Conservation (phyloP, 768 basidiomycete species). For the Tricholoma sp. region DNA sequence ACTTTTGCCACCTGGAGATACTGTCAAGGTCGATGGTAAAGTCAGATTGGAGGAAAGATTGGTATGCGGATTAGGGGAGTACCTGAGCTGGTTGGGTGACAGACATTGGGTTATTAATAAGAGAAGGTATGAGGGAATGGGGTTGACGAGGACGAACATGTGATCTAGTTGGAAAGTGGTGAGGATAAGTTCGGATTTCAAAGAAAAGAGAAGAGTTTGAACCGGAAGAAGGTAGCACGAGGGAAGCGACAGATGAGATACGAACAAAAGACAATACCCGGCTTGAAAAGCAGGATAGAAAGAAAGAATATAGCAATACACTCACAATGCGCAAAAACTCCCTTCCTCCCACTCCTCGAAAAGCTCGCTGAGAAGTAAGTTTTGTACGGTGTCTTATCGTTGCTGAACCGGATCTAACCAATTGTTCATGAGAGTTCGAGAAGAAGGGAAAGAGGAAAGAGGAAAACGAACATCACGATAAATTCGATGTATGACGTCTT, state of each 20-base stretch:
- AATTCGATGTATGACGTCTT: conserved; percentile 89
- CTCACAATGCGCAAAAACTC: conserved; percentile 84
- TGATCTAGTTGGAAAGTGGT: conserved; percentile 43
- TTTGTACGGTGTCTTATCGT: conserved; percentile 97
- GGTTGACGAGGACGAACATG: conserved; percentile 34
- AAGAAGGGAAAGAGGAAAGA: not conserved
- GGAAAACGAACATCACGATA: conserved; percentile 74
- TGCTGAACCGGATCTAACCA: conserved; percentile 77
- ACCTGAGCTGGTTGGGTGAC: conserved; percentile 6
- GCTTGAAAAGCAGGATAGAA: not conserved
- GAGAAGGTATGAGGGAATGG: not conserved
- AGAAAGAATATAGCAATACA: conserved; percentile 8
- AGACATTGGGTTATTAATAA: not conserved
- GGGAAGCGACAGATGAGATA: too few species aligned
- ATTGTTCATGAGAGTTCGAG: too few species aligned
- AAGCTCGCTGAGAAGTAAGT: conserved; percentile 74
- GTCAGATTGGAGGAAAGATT: not conserved
- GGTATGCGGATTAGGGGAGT: not conserved
- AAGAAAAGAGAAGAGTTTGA: not conserved
- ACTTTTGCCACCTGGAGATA: conserved; percentile 62
- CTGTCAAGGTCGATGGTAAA: conserved; percentile 24
- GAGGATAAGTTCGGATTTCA: not conserved
- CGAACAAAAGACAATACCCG: too few species aligned
- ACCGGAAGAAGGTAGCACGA: too few species aligned
- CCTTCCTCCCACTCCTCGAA: conserved; percentile 86